These are phyloP conservation scores for Ilyonectria robusta DNA, from an alignment of 2,329 filamentous ascomycete species.

Conservation along the genomic window DNA sequence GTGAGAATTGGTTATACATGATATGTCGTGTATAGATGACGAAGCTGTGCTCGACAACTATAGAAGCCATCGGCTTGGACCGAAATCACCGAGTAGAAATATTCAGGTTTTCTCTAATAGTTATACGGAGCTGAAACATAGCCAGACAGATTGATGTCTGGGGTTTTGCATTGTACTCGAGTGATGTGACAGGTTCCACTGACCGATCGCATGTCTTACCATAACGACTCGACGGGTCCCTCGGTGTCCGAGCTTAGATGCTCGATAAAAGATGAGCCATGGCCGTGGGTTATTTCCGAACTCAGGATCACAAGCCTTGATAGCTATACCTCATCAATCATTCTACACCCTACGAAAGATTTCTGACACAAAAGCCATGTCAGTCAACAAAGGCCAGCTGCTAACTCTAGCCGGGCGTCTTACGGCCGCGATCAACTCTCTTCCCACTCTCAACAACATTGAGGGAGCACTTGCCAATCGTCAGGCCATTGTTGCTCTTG, in stretches of 20 bases:
- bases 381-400: constrained; percentile 9
- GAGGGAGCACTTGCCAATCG: not conserved
- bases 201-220: not conserved
- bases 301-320: not conserved
- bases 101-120: not conserved
- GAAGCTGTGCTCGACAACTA: not conserved
- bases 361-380: not conserved
- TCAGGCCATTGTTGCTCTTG: constrained; percentile 9
- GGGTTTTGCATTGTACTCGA: not conserved
- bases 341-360: too few relatives aligned
- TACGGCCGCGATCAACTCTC: constrained; percentile 4
- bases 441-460: not conserved
- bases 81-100: not conserved
- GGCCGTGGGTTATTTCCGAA: not conserved
- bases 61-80: not conserved
- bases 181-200: not conserved
- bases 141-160: not conserved
- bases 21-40: not conserved
- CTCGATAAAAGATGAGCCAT: not conserved
- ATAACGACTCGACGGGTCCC: not conserved
- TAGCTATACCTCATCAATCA: not conserved
- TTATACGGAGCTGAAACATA: not conserved
- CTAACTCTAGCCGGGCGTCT: constrained; percentile 2
- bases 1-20: not conserved
- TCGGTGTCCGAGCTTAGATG: not conserved